Conservation (phyloP, 1,139 yeast genomes). For the Yamadazyma atlantica region DNA sequence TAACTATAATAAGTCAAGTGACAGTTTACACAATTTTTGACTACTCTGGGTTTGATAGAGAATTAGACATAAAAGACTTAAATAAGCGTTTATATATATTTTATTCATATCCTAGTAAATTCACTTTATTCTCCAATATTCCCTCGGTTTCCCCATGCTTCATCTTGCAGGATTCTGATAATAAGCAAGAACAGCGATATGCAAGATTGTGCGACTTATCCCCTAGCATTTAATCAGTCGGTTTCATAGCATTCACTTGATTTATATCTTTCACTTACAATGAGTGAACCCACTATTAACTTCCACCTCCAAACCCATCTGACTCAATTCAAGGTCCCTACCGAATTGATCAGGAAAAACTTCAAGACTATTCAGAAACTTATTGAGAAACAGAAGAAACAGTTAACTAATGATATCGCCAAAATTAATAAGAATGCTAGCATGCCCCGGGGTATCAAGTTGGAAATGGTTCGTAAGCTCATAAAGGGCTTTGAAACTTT, state of each 20-base stretch:
- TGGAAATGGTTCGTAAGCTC: constrained; percentile 34
- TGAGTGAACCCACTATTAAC: constrained; percentile 43
- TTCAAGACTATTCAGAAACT: constrained; percentile 55
- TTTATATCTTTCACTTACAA: constrained; percentile 8
- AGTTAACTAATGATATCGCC: constrained; percentile 37
- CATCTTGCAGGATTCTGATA: no score
- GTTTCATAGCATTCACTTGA: no score
- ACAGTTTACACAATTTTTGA: no score
- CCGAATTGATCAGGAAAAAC: constrained; percentile 58
- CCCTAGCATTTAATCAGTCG: no score
- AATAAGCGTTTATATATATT: neutral
- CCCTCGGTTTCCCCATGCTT: no score
- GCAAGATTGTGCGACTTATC: neutral
- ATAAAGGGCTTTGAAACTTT: constrained; percentile 49
- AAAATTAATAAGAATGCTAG: constrained; percentile 30
- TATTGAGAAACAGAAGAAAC: constrained; percentile 54
- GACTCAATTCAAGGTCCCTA: constrained; percentile 61
- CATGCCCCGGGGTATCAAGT: constrained; percentile 23
- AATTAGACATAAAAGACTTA: no score
- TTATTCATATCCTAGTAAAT: neutral
- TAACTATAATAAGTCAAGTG: no score
- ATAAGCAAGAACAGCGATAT: no score
- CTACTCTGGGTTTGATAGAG: no score
- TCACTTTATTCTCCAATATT: no score
- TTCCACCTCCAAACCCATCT: constrained; percentile 45